These are phyloP conservation scores for Bipolaris sorokiniana DNA, from an alignment of 2,329 filamentous ascomycete species.

Conservation along the genomic window DNA sequence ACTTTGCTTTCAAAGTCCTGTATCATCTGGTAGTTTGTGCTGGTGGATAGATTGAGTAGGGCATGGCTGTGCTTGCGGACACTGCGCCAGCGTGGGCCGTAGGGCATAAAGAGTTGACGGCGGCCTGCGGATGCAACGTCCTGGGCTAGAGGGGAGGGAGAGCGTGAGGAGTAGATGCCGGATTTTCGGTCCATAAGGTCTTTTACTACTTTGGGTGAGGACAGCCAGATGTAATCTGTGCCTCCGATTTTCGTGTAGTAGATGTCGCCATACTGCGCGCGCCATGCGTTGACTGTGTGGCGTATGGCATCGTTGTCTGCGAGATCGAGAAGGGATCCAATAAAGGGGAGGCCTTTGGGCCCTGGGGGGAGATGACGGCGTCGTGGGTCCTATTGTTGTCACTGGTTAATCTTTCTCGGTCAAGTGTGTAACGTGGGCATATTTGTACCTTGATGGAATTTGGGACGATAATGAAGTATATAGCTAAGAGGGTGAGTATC, in stretches of 20 bases:
- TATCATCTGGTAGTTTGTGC: slow-evolving; percentile 49
- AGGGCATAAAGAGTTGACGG: slow-evolving; percentile 54
- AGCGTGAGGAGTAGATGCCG: slow-evolving; percentile 58
- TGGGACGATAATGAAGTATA: slow-evolving; percentile 40
- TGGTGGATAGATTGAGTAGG: slow-evolving; percentile 39
- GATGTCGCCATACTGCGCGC: slow-evolving; percentile 46
- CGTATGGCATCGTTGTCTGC: slow-evolving; percentile 43
- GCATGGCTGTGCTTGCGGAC: slow-evolving; percentile 45
- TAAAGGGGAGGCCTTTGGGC: slow-evolving; percentile 45
- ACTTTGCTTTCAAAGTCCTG: slow-evolving; percentile 58
- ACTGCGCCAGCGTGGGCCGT: slow-evolving; percentile 49
- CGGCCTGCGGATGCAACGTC: slow-evolving; percentile 56
- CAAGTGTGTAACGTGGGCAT: slow-evolving; percentile 4
- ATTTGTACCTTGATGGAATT: slow-evolving; percentile 36
- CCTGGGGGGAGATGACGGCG: slow-evolving; percentile 1
- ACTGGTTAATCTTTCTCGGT: slow-evolving; percentile 2
- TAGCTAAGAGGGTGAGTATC: slow-evolving; percentile 27
- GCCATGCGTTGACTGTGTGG: slow-evolving; percentile 44
- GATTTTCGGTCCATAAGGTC: slow-evolving; percentile 63
- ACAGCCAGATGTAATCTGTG: slow-evolving; percentile 51
- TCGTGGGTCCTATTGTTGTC: slow-evolving; percentile 33
- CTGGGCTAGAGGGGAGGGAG: slow-evolving; percentile 44
- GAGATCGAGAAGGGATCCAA: slow-evolving; percentile 50
- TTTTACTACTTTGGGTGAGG: slow-evolving; percentile 57
- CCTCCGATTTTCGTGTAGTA: slow-evolving; percentile 52